Conservation (phyloP, 768 basidiomycete species). For the Gautieria morchelliformis region DNA sequence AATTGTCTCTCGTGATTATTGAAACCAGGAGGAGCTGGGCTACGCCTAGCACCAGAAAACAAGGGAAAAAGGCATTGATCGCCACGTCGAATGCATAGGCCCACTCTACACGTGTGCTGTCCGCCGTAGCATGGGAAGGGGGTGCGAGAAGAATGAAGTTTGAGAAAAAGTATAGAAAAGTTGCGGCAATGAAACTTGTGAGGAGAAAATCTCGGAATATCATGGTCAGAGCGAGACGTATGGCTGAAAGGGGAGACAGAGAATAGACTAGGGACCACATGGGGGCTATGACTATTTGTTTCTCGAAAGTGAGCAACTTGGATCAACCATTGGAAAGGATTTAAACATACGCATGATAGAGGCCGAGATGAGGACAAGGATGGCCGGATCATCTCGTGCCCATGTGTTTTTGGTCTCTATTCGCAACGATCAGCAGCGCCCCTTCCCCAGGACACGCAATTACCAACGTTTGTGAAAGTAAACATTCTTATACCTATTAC, state of each 20-base stretch:
- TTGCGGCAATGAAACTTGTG: constrained; percentile 64
- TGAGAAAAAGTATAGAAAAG: constrained; percentile 64
- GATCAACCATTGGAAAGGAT: neutral
- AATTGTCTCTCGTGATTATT: constrained; percentile 73
- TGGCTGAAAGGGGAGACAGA: constrained; percentile 41
- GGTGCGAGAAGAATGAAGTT: constrained; percentile 65
- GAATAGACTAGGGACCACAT: constrained; percentile 85
- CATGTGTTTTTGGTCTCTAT: constrained; percentile 96
- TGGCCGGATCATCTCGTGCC: constrained; percentile 96
- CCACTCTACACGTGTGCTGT: constrained; percentile 69
- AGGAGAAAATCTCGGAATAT: constrained; percentile 82
- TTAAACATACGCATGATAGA: constrained; percentile 60
- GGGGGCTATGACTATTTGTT: constrained; percentile 58
- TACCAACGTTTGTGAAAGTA: constrained; percentile 92
- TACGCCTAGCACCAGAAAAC: constrained; percentile 83
- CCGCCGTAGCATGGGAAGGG: constrained; percentile 61
- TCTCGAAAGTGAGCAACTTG: neutral
- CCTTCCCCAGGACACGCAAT: neutral
- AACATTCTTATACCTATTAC: constrained; percentile 78
- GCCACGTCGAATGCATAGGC: constrained; percentile 96
- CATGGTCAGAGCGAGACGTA: constrained; percentile 70
- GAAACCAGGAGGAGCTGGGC: constrained; percentile 82
- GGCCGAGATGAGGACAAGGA: constrained; percentile 74
- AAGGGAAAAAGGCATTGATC: constrained; percentile 92
- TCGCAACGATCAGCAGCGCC: neutral